Base-by-base conservation (phyloP, 345 rosid genomes). In the Abelmoschus esculentus region DNA sequence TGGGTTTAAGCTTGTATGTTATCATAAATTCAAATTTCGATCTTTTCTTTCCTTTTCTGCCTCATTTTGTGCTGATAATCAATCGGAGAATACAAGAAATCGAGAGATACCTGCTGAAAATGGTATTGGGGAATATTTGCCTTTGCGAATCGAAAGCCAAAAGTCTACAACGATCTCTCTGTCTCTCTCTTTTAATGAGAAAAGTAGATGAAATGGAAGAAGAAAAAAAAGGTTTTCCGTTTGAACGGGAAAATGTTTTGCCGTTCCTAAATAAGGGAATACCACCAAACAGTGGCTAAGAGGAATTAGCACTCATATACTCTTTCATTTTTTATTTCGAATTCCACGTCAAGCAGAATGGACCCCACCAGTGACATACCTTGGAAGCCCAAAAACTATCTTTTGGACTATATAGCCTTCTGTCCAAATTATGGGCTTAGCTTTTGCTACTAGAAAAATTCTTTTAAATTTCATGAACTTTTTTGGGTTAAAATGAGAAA, bases 61-160 rank as follows among this genome's bases (percentile, higher is more conserved):
- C 55, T 38, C 72, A 38, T 69, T 69, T 53, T 36, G 12, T 38
- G 6, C 6, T 8, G 72, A 28, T 31, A 69, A 69, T 13, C 63
- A 56, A 69, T 7, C 14, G 5, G 19, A 65, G 38, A 65, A 65
- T 14, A 3, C 18, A 65, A 26, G 55, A 65, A 52, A 46, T 26
- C 10, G 69, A 65, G 13, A 26, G 7, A 65, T 65, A 65, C 69
- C 69, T 6, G 69, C 56, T 14, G 22, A 65, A 17, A 54, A 18
- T 54, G 6, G 58, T 1, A 65, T 47, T 6, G 10, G 56, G 38
- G 7, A 47, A 3, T 46, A 55, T 46, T 47, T 26, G 22, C 40
- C 69, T 46, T 47, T 6, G 14, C 7, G 38, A 28, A 47, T 65
- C 38, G 38, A 46, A 65, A 9, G n/a, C 67, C 9, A 40, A 62